Evolutionary conservation across 1,139 yeast species (phyloP).

Genomic region (Hansenula sp.): DNA sequence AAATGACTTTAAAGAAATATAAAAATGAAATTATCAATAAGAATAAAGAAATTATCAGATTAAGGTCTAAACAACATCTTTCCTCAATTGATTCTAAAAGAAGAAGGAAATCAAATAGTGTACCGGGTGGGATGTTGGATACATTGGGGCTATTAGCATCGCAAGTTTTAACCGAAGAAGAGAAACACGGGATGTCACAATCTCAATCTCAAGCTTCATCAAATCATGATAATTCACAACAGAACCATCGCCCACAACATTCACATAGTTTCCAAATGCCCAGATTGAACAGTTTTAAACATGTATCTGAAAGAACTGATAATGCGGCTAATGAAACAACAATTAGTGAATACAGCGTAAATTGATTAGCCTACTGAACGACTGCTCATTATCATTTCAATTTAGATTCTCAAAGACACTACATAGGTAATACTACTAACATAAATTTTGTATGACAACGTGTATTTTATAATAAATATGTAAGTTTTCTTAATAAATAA

Average conservation of each 20-base stretch:
- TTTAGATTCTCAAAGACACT: too few species aligned
- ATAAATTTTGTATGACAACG: neutral
- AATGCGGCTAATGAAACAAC: neutral
- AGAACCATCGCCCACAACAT: neutral
- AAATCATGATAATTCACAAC: neutral
- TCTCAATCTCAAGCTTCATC: neutral
- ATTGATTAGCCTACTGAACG: neutral
- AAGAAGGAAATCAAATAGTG: constrained; percentile 10
- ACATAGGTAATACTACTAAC: too few species aligned
- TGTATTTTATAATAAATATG: neutral
- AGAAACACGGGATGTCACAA: constrained; percentile 4
- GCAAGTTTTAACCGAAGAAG: constrained; percentile 39
- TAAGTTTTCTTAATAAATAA: neutral
- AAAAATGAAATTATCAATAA: constrained; percentile 37
- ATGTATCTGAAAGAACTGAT: neutral
- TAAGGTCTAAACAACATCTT: constrained; percentile 12
- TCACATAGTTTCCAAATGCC: constrained; percentile 15
- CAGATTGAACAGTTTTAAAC: constrained; percentile 23
- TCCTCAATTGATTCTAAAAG: constrained; percentile 2
- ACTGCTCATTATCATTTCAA: too few species aligned
- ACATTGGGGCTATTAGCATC: constrained; percentile 44
- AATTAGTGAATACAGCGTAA: constrained; percentile 1
- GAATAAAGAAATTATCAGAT: constrained; percentile 35
- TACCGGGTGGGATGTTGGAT: constrained; percentile 30
- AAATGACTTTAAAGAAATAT: constrained; percentile 38